Evolutionary conservation across 2,329 filamentous ascomycete species (phyloP).

Genomic region (Claviceps pazoutovae): DNA sequence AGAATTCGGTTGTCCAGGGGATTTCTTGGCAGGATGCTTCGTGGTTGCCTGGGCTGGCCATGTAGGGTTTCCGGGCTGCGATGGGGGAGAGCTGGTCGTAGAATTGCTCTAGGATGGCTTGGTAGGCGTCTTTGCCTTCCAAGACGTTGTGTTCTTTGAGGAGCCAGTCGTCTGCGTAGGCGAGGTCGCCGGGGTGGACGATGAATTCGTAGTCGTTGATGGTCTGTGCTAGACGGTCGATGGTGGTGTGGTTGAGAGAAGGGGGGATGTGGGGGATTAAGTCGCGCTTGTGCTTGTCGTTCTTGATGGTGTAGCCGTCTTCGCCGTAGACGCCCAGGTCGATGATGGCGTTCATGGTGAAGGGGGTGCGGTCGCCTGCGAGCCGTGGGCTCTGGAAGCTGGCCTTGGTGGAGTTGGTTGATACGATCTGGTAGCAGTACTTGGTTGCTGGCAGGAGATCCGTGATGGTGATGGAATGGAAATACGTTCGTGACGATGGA

Average conservation of each 20-base stretch:
- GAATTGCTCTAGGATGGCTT: slow-evolving; percentile 42
- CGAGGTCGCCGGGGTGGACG: slow-evolving; percentile 40
- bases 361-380: slow-evolving; percentile 40
- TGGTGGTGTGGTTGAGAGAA: slow-evolving; percentile 44
- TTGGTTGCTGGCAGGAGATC: slow-evolving; percentile 35
- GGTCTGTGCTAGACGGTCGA: slow-evolving; percentile 35
- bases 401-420: slow-evolving; percentile 38
- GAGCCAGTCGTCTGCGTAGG: slow-evolving; percentile 45
- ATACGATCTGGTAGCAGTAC: slow-evolving; percentile 47
- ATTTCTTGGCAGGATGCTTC: slow-evolving; percentile 37
- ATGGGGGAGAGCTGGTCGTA: slow-evolving; percentile 29
- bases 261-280: slow-evolving; percentile 34
- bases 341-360: slow-evolving; percentile 36
- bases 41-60: slow-evolving; percentile 36
- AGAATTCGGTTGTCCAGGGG: slow-evolving; percentile 21
- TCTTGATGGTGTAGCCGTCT: slow-evolving; percentile 18
- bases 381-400: slow-evolving; percentile 39
- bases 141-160: slow-evolving; percentile 30
- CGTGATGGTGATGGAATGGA: slow-evolving; percentile 32
- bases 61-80: slow-evolving; percentile 37
- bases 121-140: slow-evolving; percentile 36
- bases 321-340: slow-evolving; percentile 33
- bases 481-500: slow-evolving; percentile 37
- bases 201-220: slow-evolving; percentile 42
- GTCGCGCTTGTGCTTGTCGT: slow-evolving; percentile 31